These are phyloP conservation scores for Suillus alpinus DNA, from an alignment of 768 basidiomycete species.

Conservation along the genomic window DNA sequence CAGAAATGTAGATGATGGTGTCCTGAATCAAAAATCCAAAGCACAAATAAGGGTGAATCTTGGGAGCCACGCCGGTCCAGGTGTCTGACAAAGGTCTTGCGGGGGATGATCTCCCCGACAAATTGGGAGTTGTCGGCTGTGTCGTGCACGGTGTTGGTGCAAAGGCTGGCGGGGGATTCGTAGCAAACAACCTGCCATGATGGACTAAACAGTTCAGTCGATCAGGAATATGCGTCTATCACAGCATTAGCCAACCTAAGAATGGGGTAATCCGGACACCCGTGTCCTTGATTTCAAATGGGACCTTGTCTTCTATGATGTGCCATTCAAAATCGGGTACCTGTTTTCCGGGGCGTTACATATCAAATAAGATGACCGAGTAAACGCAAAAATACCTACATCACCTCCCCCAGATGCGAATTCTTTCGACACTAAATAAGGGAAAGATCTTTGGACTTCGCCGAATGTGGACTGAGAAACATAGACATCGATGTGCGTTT, in stretches of 20 bases:
- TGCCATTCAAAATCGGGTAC: constrained; percentile 85
- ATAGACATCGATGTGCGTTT: constrained; percentile 74
- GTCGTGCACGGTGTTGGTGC: constrained; percentile 39
- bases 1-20: constrained; percentile 73
- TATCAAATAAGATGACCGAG: background rate
- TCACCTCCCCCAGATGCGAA: constrained; percentile 80
- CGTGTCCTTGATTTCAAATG: constrained; percentile 66
- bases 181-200: constrained; percentile 65
- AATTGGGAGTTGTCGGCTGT: constrained; percentile 34
- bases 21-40: constrained; percentile 71
- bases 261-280: constrained; percentile 66
- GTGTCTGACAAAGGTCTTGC: constrained; percentile 15
- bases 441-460: constrained; percentile 71
- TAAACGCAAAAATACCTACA: constrained; percentile 36
- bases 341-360: constrained; percentile 31
- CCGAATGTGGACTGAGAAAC: constrained; percentile 60
- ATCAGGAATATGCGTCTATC: constrained; percentile 1
- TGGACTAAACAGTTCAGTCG: constrained; percentile 46
- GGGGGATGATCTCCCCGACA: constrained; percentile 29
- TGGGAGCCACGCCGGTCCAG: constrained; percentile 1
- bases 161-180: constrained; percentile 36
- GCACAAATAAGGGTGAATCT: constrained; percentile 57
- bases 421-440: constrained; percentile 76
- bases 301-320: constrained; percentile 64
- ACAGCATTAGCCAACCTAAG: constrained; percentile 42